Base-by-base conservation (phyloP, 2,329 filamentous ascomycete species). In the Tolypocladium tundrense region DNA sequence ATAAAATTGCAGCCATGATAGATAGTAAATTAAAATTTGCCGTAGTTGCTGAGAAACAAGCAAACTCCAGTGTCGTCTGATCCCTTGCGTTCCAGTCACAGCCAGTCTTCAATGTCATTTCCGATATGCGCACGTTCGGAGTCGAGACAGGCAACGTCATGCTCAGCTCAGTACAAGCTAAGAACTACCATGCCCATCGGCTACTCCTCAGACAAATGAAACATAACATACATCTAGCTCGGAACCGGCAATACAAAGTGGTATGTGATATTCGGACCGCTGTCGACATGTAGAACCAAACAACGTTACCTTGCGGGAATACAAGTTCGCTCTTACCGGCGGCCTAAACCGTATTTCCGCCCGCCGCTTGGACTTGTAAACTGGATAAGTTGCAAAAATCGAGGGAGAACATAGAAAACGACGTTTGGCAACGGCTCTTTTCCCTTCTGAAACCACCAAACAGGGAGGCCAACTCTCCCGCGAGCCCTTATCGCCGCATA, bases 401-500 rank as follows among this genome's bases (percentile, higher is more conserved):
- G 57, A 59, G 52, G 55, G 59, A 56, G 58, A 60, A 59, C 58
- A 63, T 45, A 58, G 27, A 57, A 60, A 60, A 61, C 59, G 57
- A 59, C 61, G 63, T 55, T 42, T 33, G 55, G 19, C n/a, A 52
- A 62, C 54, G 53, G 50, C 63, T 63, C 69, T 70, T 70, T 71
- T 66, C 64, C 65, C 67, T 52, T 61, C 59, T 62, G 57, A 67
- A 65, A 65, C 67, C 68, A 66, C 66, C 65, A 63, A 59, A 53
- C 61, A 57, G 31, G 16, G 42, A 56, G 39, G 13, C 31, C 56
- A 50, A 53, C 53, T 58, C 63, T 59, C 64, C 68, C 60, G 63
- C 62, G 63, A 66, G 64, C 69, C 67, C 68, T 60, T 62, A 70
- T 73, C 71, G 70, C 71, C 72, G 61, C 70, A 70, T 70, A 67